Conservation (phyloP, 2,329 filamentous ascomycete species). For the Aspergillus aculeatus region DNA sequence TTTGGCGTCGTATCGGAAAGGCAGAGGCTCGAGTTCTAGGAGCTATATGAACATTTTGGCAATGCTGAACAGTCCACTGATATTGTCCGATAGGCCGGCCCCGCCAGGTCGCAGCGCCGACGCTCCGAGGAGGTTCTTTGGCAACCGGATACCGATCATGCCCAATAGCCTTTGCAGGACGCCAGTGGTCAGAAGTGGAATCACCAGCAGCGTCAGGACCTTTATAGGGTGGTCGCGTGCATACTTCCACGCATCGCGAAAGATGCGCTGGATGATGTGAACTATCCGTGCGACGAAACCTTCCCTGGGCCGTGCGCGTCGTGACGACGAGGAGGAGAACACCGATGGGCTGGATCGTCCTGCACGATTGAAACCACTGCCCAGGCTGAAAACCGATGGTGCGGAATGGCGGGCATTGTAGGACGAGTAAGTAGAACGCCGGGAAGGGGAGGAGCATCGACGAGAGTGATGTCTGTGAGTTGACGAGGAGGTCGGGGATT, state of each 20-base stretch:
- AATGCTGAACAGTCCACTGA: conserved; percentile 34
- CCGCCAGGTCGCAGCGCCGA: conserved; percentile 12
- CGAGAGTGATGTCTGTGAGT: conserved; percentile 28
- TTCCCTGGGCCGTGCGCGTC: conserved; percentile 72
- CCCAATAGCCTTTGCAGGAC: conserved; percentile 74
- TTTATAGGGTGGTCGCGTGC: conserved; percentile 81
- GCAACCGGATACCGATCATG: conserved; percentile 76
- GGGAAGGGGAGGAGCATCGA: conserved; percentile 41
- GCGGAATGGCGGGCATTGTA: conserved; percentile 40
- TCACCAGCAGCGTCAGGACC: conserved; percentile 80
- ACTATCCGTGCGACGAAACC: conserved; percentile 74
- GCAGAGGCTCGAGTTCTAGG: neutral
- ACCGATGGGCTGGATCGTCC: conserved; percentile 45
- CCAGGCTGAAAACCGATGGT: conserved; percentile 49
- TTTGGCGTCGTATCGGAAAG: neutral
- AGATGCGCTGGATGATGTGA: conserved; percentile 72
- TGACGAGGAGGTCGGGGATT: conserved; percentile 33
- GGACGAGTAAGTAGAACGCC: conserved; percentile 38
- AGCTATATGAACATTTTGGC: conserved; percentile 39
- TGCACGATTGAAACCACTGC: conserved; percentile 31
- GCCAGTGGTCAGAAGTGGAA: conserved; percentile 84
- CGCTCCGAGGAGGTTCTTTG: conserved; percentile 53
- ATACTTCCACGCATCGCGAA: conserved; percentile 78
- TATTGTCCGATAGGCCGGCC: conserved; percentile 32
- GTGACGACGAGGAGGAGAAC: conserved; percentile 67